phyloP scores from a whole-genome alignment of 2,329 filamentous ascomycete genomes.

The Lasiodiplodia sp. region DNA sequence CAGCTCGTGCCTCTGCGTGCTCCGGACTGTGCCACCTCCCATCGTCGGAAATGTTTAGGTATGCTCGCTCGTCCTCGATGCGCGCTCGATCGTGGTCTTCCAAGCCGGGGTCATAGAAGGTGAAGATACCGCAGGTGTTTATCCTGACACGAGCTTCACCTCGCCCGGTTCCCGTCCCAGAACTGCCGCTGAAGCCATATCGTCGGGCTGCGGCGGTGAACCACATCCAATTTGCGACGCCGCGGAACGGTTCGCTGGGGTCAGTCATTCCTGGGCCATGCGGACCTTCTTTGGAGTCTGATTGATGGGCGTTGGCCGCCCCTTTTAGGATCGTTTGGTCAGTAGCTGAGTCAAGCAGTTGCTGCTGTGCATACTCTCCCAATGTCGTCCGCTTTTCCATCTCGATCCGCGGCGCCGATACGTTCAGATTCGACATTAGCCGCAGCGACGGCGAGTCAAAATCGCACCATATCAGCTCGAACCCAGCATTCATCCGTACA shows the following conservation, averaged over 20 bases:
- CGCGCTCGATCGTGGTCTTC: conserved; percentile 42
- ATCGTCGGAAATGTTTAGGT: conserved; percentile 52
- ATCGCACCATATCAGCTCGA: conserved; percentile 62
- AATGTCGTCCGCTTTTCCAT: background rate
- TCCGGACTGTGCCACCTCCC: conserved; percentile 49
- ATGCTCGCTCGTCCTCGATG: conserved; percentile 42
- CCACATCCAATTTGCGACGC: conserved; percentile 42
- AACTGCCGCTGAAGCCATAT: conserved; percentile 42
- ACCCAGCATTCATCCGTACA: conserved; percentile 61
- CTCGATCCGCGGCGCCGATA: conserved; percentile 53
- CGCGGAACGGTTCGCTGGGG: conserved; percentile 33
- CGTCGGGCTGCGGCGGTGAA: conserved; percentile 54
- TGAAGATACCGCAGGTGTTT: conserved; percentile 54
- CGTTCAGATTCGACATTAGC: conserved; percentile 55
- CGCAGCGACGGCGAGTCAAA: conserved; percentile 55
- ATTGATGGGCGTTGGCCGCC: background rate
- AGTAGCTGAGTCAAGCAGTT: background rate
- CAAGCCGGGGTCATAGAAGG: conserved; percentile 54
- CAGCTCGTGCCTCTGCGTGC: conserved; percentile 35
- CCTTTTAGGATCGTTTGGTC: background rate
- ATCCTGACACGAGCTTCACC: conserved; percentile 54
- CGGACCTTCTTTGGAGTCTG: conserved; percentile 31
- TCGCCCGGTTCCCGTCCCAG: conserved; percentile 43
- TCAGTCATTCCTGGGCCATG: conserved; percentile 35
- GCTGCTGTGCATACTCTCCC: background rate